Evolutionary conservation across 768 basidiomycete genomes (phyloP).

Genomic region (Pleurotus cornucopiae): DNA sequence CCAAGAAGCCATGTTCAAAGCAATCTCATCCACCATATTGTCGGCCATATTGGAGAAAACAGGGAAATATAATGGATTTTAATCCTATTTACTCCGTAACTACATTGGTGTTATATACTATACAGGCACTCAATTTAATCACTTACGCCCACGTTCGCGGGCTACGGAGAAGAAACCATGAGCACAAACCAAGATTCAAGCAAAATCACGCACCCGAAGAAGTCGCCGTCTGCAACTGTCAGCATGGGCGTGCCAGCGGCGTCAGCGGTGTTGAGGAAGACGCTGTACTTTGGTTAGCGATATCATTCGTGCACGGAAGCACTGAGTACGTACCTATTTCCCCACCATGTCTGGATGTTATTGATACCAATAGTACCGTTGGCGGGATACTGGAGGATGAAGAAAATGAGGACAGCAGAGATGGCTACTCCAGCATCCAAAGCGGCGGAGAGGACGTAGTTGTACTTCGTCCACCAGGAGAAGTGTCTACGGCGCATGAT

Average conservation of each 20-base stretch:
- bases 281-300: slow-evolving; percentile 14
- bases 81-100: no score
- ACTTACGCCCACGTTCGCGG: neutral
- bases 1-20: no score
- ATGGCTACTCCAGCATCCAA: slow-evolving; percentile 69
- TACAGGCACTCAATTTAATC: no score
- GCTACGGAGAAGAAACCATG: neutral
- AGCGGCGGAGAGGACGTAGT: slow-evolving; percentile 69
- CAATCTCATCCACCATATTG: no score
- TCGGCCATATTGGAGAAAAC: no score
- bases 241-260: slow-evolving; percentile 30
- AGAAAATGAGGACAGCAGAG: slow-evolving; percentile 42
- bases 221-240: slow-evolving; percentile 22
- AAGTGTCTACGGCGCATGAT: slow-evolving; percentile 54
- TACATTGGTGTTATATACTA: no score
- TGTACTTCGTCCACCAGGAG: slow-evolving; percentile 66
- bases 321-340: slow-evolving; percentile 42
- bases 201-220: slow-evolving; percentile 25
- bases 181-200: neutral
- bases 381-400: slow-evolving; percentile 65
- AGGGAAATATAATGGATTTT: no score
- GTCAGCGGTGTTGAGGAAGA: slow-evolving; percentile 38
- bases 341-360: slow-evolving; percentile 66
- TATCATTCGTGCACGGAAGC: slow-evolving; percentile 9
- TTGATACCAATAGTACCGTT: slow-evolving; percentile 55